Evolutionary conservation across 108 stramenopile genomes (phyloP).

Genomic region (Schizochytrium sp.): DNA sequence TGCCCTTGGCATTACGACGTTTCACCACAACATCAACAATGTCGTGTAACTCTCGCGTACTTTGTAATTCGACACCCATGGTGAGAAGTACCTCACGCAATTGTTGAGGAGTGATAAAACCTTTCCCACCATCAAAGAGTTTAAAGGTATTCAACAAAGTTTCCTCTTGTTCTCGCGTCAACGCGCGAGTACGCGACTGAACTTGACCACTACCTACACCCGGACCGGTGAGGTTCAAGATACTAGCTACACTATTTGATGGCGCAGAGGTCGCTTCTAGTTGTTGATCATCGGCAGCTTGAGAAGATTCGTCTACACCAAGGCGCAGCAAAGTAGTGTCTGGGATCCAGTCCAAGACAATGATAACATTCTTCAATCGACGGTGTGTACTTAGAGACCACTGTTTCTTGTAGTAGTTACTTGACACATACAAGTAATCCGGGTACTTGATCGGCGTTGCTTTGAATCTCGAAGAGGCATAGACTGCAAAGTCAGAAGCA

Average conservation of each 20-base stretch:
- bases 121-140: conserved; percentile 85
- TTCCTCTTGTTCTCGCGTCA: conserved; percentile 88
- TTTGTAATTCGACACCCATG: conserved; percentile 91
- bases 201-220: conserved; percentile 46
- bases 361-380: conserved; percentile 96
- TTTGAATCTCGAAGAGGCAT: conserved; percentile 80
- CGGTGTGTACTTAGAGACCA: conserved; percentile 95
- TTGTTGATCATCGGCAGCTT: conserved; percentile 64
- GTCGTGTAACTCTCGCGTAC: conserved; percentile 84
- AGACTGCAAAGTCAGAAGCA: conserved; percentile 90
- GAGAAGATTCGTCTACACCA: conserved; percentile 60
- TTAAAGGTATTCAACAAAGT: conserved; percentile 88
- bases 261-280: conserved; percentile 74
- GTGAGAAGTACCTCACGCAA: conserved; percentile 87
- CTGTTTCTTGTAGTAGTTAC: conserved; percentile 92
- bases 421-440: conserved; percentile 76
- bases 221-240: neutral
- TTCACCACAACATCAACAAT: conserved; percentile 80
- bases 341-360: conserved; percentile 90
- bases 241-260: neutral
- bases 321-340: conserved; percentile 50
- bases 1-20: conserved; percentile 65
- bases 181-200: conserved; percentile 74
- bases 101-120: conserved; percentile 86
- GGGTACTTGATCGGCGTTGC: conserved; percentile 52